Conservation (phyloP, 2,329 filamentous ascomycete species). For the Chalaropsis thielavioides region DNA sequence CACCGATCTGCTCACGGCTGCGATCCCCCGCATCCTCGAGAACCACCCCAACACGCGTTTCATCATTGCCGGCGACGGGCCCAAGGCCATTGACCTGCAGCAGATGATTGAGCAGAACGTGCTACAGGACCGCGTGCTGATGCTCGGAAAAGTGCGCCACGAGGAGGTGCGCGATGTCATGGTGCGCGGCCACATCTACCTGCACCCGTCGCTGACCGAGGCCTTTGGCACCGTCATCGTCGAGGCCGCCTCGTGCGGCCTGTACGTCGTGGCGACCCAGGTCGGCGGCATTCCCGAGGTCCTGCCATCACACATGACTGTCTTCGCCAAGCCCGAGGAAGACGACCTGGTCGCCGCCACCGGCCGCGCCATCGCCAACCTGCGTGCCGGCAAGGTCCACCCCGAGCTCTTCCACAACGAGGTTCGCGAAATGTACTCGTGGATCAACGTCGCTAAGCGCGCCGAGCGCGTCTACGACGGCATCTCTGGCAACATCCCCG, state of each 20-base stretch:
- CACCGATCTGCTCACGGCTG: conserved; percentile 89
- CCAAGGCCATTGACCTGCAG: conserved; percentile 93
- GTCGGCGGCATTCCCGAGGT: conserved; percentile 97
- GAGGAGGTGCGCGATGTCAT: conserved; percentile 96
- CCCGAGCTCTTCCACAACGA: conserved; percentile 94
- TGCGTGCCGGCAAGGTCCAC: conserved; percentile 73
- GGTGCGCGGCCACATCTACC: conserved; percentile 90
- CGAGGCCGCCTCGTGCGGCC: conserved; percentile 84
- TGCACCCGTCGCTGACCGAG: conserved; percentile 88
- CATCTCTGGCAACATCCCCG: conserved; percentile 71
- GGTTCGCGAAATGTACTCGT: conserved; percentile 97
- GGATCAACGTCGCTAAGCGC: conserved; percentile 85
- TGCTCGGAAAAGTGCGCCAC: conserved; percentile 82
- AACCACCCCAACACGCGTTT: conserved; percentile 88
- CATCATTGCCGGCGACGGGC: conserved; percentile 88
- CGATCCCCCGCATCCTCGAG: conserved; percentile 81
- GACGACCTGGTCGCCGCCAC: conserved; percentile 87
- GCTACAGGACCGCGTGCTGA: conserved; percentile 80
- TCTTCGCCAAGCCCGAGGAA: conserved; percentile 92
- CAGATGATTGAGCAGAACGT: conserved; percentile 96
- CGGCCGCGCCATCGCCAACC: conserved; percentile 69
- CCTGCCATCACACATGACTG: conserved; percentile 88
- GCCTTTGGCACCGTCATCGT: conserved; percentile 97
- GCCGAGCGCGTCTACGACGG: conserved; percentile 93
- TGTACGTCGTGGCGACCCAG: conserved; percentile 93